Percentiles rank a stretch among this genome's conserved stretches.
Conservation (phyloP, 768 basidiomycete species). For the Cyclocybe aegerita region DNA sequence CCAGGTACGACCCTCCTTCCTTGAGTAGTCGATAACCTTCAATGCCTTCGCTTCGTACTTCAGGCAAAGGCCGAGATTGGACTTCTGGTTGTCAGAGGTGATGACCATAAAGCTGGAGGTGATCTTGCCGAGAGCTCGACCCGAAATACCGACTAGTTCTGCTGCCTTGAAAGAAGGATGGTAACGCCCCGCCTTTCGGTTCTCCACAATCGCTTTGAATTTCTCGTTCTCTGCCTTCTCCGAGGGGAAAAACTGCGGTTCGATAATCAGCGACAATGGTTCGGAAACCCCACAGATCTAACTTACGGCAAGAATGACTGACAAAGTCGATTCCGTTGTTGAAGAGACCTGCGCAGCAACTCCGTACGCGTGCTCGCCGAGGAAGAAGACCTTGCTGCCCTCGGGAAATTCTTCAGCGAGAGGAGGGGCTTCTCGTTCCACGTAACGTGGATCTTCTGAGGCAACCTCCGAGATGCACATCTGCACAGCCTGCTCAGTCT, state of each 20-base stretch:
- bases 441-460: slow-evolving; percentile 85
- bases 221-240: slow-evolving; percentile 78
- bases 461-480: slow-evolving; percentile 77
- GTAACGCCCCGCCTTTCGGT: slow-evolving; percentile 54
- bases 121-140: slow-evolving; percentile 83
- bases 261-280: not conserved
- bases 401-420: slow-evolving; percentile 88
- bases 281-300: not conserved
- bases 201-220: slow-evolving; percentile 71
- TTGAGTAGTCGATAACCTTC: slow-evolving; percentile 92
- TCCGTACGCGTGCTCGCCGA: slow-evolving; percentile 95
- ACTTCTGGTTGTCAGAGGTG: slow-evolving; percentile 71
- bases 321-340: slow-evolving; percentile 67
- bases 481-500: slow-evolving; percentile 85
- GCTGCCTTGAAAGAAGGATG: slow-evolving; percentile 79
- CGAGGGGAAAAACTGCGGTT: slow-evolving; percentile 76
- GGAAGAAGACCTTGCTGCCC: slow-evolving; percentile 91
- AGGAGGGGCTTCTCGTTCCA: slow-evolving; percentile 81
- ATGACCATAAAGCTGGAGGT: slow-evolving; percentile 93
- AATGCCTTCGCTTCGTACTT: slow-evolving; percentile 94
- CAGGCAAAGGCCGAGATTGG: slow-evolving; percentile 89
- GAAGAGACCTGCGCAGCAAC: slow-evolving; percentile 86
- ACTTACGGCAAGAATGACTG: slow-evolving; percentile 84
- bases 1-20: slow-evolving; percentile 83
- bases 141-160: slow-evolving; percentile 70